These are phyloP conservation scores for Leucaena leucocephala DNA, from an alignment of 306 rosid species.

Conservation along the genomic window DNA sequence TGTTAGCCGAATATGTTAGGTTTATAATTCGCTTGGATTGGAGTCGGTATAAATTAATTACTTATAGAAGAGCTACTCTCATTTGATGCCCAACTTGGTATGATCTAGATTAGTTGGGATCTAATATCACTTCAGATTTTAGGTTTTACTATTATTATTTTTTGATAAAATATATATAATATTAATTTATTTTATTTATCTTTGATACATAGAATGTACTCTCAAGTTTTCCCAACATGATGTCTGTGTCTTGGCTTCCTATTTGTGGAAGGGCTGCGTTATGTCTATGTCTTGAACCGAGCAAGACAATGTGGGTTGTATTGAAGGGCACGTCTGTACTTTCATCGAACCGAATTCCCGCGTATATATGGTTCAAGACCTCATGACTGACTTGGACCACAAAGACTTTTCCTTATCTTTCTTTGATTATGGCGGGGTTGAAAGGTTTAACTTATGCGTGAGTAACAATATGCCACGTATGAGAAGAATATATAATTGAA, in stretches of 20 bases:
- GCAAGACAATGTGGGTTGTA: neutral
- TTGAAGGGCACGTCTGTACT: neutral
- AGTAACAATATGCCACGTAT: neutral
- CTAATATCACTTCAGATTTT: neutral
- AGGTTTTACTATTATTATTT: neutral
- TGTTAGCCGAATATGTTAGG: neutral
- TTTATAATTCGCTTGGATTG: neutral
- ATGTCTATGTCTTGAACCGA: neutral
- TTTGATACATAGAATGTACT: neutral
- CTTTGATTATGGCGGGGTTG: neutral
- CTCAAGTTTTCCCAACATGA: neutral
- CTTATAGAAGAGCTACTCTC: neutral
- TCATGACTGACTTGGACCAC: conserved; percentile 20
- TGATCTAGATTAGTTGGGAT: neutral
- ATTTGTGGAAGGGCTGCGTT: neutral
- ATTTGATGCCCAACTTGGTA: neutral
- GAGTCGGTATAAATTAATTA: no score
- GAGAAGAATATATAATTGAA: neutral
- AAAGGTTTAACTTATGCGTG: neutral
- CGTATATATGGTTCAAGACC: neutral
- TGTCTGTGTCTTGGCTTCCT: neutral
- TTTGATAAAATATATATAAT: neutral
- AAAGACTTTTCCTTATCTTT: neutral
- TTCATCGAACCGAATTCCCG: neutral
- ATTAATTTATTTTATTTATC: neutral